Evolutionary conservation across 192 early-diverging fungal species (phyloP).

Genomic region (Backusella macrospora): DNA sequence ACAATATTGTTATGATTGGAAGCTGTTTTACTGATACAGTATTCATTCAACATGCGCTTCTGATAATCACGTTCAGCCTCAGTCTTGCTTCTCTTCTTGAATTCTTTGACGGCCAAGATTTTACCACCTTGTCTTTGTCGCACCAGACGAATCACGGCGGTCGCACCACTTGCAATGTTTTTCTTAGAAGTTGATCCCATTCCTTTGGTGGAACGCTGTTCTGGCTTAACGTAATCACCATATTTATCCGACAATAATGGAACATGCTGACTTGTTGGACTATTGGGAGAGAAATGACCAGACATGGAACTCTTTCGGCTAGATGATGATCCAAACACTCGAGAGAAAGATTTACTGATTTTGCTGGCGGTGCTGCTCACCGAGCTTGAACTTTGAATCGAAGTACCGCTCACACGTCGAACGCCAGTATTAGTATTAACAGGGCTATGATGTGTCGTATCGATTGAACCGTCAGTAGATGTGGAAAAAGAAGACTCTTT

Average conservation of each 20-base stretch:
- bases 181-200: constrained; percentile 31
- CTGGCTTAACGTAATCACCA: constrained; percentile 32
- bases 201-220: constrained; percentile 24
- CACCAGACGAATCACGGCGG: constrained; percentile 85
- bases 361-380: constrained; percentile 17
- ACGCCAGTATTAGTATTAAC: neutral
- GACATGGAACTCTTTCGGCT: neutral
- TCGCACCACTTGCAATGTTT: constrained; percentile 85
- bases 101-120: constrained; percentile 94
- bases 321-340: neutral
- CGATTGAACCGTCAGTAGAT: constrained; percentile 4
- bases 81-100: constrained; percentile 75
- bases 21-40: constrained; percentile 93
- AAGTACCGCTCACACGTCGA: constrained; percentile 4
- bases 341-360: constrained; percentile 16
- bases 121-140: constrained; percentile 75
- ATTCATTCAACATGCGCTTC: constrained; percentile 94
- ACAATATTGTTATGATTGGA: constrained; percentile 92
- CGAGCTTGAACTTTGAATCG: constrained; percentile 14
- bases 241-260: constrained; percentile 25
- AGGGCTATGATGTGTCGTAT: neutral
- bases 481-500: neutral
- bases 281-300: constrained; percentile 10
- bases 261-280: constrained; percentile 1
- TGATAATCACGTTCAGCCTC: constrained; percentile 94